Base-by-base conservation (phyloP, 495 filamentous ascomycete genomes). In the Echria macrotheca region DNA sequence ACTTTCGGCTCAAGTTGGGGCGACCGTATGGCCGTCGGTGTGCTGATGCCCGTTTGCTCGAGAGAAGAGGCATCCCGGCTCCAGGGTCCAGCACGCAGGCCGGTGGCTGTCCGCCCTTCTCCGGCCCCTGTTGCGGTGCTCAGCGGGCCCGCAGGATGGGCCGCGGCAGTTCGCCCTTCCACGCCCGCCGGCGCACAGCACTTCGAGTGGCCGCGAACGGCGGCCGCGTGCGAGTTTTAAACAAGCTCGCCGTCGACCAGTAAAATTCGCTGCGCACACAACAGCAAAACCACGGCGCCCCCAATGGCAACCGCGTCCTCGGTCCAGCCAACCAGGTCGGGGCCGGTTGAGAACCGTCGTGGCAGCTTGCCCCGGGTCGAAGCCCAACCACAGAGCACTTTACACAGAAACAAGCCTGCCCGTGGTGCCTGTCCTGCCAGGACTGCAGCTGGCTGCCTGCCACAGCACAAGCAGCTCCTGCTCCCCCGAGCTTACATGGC, bases 281-380 rank as follows among this genome's bases (percentile, higher is more conserved):
- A 47, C 48, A 49, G 19, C 50, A 35, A 52, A 57, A 56, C 47
- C 25, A 29, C 29, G 14, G 46, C 40, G 52, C 50, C 44, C 59
- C 46, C 40, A 54, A 58, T 38, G 35, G 22, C 24, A 49, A 44
- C 53, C 50, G 33, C 29, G 36, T 21, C 44, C 6, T 35, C 28
- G 15, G 40, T 35, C 26, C 40, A 54, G 42, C 60, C 57, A 63
- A 58, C 57, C 54, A 58, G 18, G 23, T 39, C 44, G 47, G 54
- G 43, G 7, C 36, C 11, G 18, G 22, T 28, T 33, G 24, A 22
- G 19, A n/a, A 10, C 35, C n/a, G 33, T 33, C 42, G 33, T 35
- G 33, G 51, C 50, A 56, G 28, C 25, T 40, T 32, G 44, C 44
- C 15, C 14, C 41, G 24, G 39, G 35, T 51, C 44, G 49, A 50